Percentiles rank a stretch among this genome's conserved stretches.
Evolutionary conservation across 352 stramenopile species (phyloP).

Genomic region (Phytophthora chlamydospora): DNA sequence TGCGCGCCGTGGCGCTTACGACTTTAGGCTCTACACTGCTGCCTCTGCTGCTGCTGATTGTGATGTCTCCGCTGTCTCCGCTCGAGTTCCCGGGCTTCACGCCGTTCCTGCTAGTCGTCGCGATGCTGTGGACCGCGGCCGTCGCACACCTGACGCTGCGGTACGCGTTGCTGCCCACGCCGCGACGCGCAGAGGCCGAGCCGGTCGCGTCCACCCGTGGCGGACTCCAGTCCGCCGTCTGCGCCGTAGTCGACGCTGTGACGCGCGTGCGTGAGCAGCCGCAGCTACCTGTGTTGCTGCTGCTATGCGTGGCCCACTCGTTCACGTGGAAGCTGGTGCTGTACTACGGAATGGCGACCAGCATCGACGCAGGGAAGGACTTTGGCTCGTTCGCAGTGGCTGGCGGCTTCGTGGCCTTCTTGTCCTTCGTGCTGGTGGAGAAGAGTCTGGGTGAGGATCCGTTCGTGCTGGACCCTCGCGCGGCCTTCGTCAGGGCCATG

Average conservation of each 20-base stretch:
- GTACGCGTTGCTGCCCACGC: conserved; percentile 52
- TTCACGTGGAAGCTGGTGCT: conserved; percentile 60
- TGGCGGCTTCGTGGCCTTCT: conserved; percentile 47
- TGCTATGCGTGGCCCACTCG: conserved; percentile 51
- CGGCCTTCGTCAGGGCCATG: conserved; percentile 41
- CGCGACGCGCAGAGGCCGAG: conserved; percentile 29
- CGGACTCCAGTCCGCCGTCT: conserved; percentile 44
- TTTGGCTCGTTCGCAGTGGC: conserved; percentile 47
- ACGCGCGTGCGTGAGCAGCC: conserved; percentile 47
- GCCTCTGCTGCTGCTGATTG: conserved; percentile 35
- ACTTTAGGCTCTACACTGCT: conserved; percentile 19
- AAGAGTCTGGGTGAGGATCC: conserved; percentile 48
- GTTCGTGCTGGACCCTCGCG: conserved; percentile 56
- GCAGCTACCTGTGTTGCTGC: conserved; percentile 49
- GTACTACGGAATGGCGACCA: conserved; percentile 39
- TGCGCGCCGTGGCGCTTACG: conserved; percentile 53
- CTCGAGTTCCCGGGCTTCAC: conserved; percentile 38
- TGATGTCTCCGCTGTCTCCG: conserved; percentile 40
- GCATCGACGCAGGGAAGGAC: conserved; percentile 15
- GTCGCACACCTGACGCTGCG: conserved; percentile 46
- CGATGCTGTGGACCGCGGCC: conserved; percentile 26
- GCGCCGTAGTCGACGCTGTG: conserved; percentile 35
- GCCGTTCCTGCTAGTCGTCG: conserved; percentile 29
- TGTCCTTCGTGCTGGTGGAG: conserved; percentile 52
- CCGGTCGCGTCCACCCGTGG: conserved; percentile 29